Evolutionary conservation across 139 green algal species (phyloP), one percentile per base, ranked within the genome.

Genomic region (Micractinium sp.): DNA sequence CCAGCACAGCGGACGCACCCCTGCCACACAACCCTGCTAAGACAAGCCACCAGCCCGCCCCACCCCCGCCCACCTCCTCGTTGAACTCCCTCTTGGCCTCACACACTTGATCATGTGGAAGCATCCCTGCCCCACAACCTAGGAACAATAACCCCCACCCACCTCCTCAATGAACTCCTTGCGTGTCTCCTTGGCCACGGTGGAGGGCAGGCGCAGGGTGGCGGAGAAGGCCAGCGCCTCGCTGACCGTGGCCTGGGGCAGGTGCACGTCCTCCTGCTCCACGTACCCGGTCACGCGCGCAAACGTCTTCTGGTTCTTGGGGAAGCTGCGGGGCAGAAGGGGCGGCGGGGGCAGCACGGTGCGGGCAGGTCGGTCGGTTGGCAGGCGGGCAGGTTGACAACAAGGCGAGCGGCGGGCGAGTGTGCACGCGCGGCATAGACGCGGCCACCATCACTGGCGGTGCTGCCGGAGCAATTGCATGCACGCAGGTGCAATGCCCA

Each of bases 161-260:
- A 93, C 88, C 85, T 95, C 86, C 53, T 92, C 90, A 66, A 95
- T 86, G 63, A 95, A 95, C 15, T 84, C 73, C 14, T 90, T 66
- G 27, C 93, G 87, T 0, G 87, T 92, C 36, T 90, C 41, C 3
- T 61, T 20, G 56, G 87, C 77, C 53, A 94, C 90, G 19, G 83
- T 87, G 33, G 90, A 89, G 67, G 84, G 88, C 86, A 95, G 91
- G 39, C 93, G 91, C 87, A 95, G 93, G 9, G 76, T 86, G 23
- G 93, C 93, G 16, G 79, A 90, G 85, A 94, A 95, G 20, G 83
- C 27, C 27, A 94, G 88, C 25, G 93, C 91, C 90, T 95, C 93
- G 1, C 80, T 22, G 56, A 95, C 93, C 13, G 93, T 95, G 39
- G 87, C 78, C 81, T 93, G 78, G 27, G 78, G 78, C 78, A 63